Evolutionary conservation across 441 rosid species (phyloP).

Genomic region (Populus trichocarpa): DNA sequence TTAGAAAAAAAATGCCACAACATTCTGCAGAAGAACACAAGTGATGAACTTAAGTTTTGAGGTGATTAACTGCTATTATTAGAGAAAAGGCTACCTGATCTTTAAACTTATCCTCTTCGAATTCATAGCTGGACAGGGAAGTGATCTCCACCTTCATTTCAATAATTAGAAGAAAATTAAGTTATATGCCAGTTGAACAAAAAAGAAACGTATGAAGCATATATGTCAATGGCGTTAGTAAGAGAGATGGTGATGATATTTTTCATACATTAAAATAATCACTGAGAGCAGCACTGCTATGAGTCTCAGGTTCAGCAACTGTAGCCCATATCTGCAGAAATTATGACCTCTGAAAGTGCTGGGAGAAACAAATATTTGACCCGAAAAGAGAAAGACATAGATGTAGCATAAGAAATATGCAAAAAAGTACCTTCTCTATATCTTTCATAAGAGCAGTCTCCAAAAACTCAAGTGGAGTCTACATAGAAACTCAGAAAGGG

Average conservation of each 20-base stretch:
- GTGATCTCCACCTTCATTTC: conserved; percentile 72
- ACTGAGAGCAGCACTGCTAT: conserved; percentile 60
- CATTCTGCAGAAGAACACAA: background rate
- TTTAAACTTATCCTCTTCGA: conserved; percentile 68
- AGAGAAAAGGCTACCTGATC: conserved; percentile 53
- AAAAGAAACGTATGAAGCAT: background rate
- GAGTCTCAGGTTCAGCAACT: conserved; percentile 68
- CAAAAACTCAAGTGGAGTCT: conserved; percentile 83
- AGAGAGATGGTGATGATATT: background rate
- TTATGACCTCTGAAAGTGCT: background rate
- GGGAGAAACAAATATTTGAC: background rate
- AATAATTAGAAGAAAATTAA: conserved; percentile 17
- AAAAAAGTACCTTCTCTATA: conserved; percentile 64
- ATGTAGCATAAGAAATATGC: background rate
- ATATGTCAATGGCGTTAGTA: background rate
- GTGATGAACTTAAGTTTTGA: background rate
- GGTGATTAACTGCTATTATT: background rate
- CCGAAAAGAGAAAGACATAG: background rate
- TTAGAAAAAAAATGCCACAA: background rate
- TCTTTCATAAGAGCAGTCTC: conserved; percentile 79
- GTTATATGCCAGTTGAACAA: background rate
- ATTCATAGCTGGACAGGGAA: conserved; percentile 84
- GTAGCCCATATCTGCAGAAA: conserved; percentile 81
- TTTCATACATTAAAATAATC: conserved; percentile 81
- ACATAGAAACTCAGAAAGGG: conserved; percentile 16